Conservation (phyloP, 192 early-diverging fungal species). For the Phlyctochytrium bullatum region DNA sequence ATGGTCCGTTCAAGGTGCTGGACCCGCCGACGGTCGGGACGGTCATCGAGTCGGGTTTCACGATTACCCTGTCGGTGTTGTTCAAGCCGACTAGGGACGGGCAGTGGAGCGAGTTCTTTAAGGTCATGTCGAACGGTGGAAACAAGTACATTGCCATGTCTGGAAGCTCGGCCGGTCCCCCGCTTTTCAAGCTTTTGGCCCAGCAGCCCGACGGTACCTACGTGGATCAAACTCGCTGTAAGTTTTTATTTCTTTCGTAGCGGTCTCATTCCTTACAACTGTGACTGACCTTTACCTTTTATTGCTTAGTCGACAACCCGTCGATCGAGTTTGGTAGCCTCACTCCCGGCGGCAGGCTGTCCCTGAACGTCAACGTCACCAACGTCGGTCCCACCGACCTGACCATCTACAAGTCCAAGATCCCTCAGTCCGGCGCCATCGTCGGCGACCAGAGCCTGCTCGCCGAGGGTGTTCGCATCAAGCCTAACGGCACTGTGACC, state of each 20-base stretch:
- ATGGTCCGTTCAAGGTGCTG: background rate
- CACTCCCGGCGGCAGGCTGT: background rate
- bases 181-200: background rate
- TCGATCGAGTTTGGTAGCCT: background rate
- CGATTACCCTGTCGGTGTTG: background rate
- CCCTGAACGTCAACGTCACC: conserved; percentile 3
- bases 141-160: background rate
- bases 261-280: too few relatives aligned
- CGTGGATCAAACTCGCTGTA: too few relatives aligned
- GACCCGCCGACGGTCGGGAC: background rate
- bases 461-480: background rate
- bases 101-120: background rate
- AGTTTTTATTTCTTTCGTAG: too few relatives aligned
- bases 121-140: background rate
- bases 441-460: background rate
- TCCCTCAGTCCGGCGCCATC: background rate
- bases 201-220: conserved; percentile 7
- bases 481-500: background rate
- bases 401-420: background rate
- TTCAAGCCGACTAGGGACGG: background rate
- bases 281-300: too few relatives aligned
- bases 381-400: background rate
- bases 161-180: background rate
- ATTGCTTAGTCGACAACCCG: background rate
- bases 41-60: background rate